These are phyloP conservation scores for Cornus kousa DNA, from an alignment of 148 eudicot species.

Conservation along the genomic window DNA sequence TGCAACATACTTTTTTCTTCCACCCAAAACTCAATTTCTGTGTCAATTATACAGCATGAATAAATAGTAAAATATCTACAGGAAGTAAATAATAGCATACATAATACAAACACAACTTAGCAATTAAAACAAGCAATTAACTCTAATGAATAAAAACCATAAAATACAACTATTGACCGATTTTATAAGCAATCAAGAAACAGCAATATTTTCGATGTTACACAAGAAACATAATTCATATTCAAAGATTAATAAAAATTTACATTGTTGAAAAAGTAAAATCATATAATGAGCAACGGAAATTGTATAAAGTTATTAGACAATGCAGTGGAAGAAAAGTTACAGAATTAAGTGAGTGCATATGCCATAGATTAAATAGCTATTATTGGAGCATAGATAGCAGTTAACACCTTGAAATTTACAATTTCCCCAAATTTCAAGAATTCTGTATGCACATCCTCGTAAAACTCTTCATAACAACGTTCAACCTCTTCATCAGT, in stretches of 20 bases:
- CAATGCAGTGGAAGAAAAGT: no score
- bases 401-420: constrained; percentile 73
- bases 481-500: constrained; percentile 87
- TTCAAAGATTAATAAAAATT: no score
- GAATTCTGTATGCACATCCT: constrained; percentile 98
- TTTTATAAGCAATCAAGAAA: background rate
- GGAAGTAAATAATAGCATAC: no score
- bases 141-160: background rate
- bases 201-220: background rate
- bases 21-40: background rate
- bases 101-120: no score
- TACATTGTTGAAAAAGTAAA: background rate
- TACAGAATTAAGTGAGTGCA: background rate
- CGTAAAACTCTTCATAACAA: constrained; percentile 87
- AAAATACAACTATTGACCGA: no score
- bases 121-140: no score
- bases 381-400: constrained; percentile 8
- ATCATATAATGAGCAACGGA: background rate
- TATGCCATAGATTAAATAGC: constrained; percentile 1
- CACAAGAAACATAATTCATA: background rate
- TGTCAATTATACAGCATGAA: background rate
- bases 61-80: no score
- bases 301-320: background rate
- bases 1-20: background rate
- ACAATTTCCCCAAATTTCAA: constrained; percentile 88